Evolutionary conservation across 1,139 yeast genomes (phyloP), one percentile per base, ranked within the genome.

Genomic region (Candida dubliniensis): DNA sequence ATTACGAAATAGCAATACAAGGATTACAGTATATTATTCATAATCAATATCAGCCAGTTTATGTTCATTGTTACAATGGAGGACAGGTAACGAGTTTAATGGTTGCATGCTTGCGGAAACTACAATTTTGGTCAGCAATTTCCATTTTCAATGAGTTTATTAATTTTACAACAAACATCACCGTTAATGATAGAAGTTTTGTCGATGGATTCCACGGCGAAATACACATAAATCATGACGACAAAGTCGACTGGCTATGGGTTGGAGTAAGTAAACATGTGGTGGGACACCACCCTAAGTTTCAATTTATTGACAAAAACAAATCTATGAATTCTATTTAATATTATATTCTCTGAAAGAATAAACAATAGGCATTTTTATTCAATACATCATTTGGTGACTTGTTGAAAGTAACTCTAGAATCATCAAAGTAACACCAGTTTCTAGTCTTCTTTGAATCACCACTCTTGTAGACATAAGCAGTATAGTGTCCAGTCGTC

Each of bases 401-500:
- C 33, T 74, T 68, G 40, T 73, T 67, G 42, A 56, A 66, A 2
- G 75, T 67, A 4, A 82, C 79, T 43, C 71, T 75, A 0, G 87
- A 76, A 61, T 88, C 96, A 60, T 88, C 95, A 60, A 84, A 87
- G 49, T 79, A 77, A 48, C 87, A 79, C 96, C 96, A 88, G 13
- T 77, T 79, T 41, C 76, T 69, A 4, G 58, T 50, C 48, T 63
- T 66, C 45, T 60, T 59, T 11, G 50, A 39, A 43, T 63, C 71
- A 39, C 70, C 70, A 5, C 73, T 61, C 54, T 87, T 87, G 54
- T 82, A 71, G 2, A 89, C 95, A 57, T 82, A 86, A 0, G 96
- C 76, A 0, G 98, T 93, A 62, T 93, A 93, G 64, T 93, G 99
- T 0, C 99, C 98, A 2, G 96, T 89, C 38, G 85, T 79, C 40